phyloP scores from a whole-genome alignment of 352 stramenopile genomes.

The Phytophthora pseudosyringae region DNA sequence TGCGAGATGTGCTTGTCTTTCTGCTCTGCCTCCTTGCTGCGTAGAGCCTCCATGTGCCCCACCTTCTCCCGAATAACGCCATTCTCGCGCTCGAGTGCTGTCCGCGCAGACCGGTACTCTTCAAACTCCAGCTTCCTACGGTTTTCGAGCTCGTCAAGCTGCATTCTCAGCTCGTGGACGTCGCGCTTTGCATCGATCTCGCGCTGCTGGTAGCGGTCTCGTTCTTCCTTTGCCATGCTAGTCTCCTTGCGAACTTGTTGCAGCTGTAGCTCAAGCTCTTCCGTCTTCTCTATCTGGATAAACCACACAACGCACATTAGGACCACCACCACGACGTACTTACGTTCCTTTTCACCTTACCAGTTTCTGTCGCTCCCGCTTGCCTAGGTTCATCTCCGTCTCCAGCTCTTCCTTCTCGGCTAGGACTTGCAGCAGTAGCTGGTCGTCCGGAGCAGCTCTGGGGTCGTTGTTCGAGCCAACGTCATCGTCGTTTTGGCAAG shows the following conservation, averaged over 20 bases:
- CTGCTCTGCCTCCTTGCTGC: conserved; percentile 52
- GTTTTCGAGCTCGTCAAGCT: conserved; percentile 76
- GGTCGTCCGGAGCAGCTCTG: conserved; percentile 36
- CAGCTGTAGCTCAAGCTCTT: conserved; percentile 58
- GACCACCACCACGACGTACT: background rate
- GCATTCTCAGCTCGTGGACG: conserved; percentile 66
- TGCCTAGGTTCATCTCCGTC: conserved; percentile 41
- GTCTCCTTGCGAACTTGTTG: conserved; percentile 54
- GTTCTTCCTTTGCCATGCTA: conserved; percentile 58
- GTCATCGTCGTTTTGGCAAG: conserved; percentile 34
- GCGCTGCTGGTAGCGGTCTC: conserved; percentile 63
- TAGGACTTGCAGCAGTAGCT: conserved; percentile 69
- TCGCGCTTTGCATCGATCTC: conserved; percentile 66
- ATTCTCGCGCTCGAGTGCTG: conserved; percentile 63
- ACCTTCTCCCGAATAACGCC: conserved; percentile 61
- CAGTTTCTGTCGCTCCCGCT: conserved; percentile 57
- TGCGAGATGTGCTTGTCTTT: conserved; percentile 63
- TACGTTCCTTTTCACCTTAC: conserved; percentile 29
- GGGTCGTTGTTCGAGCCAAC: conserved; percentile 20
- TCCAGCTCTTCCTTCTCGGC: conserved; percentile 74
- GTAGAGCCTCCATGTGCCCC: conserved; percentile 49
- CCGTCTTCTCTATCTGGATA: conserved; percentile 53
- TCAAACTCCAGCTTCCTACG: conserved; percentile 70
- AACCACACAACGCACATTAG: background rate
- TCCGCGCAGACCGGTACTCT: conserved; percentile 58